Evolutionary conservation across 495 filamentous ascomycete genomes (phyloP).

Genomic region (Penicillium egyptiacum): DNA sequence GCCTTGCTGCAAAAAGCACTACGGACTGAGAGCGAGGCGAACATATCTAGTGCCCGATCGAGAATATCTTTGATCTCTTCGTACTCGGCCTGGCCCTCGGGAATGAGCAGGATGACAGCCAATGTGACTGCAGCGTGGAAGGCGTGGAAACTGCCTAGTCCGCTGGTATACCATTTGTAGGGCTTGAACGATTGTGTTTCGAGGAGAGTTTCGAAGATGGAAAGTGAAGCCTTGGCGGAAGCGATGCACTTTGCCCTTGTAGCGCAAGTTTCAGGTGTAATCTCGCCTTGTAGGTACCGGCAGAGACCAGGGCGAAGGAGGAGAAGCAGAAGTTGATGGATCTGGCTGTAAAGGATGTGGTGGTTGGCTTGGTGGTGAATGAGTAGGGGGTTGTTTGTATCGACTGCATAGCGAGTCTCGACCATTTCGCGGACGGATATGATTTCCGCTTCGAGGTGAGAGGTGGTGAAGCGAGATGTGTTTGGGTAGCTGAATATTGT

Average conservation of each 20-base stretch:
- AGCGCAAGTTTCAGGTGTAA: conserved; percentile 40
- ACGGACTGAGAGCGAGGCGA: conserved; percentile 41
- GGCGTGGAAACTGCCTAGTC: conserved; percentile 44
- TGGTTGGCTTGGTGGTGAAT: conserved; percentile 45
- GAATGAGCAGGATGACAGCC: conserved; percentile 32
- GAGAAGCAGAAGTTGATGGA: conserved; percentile 49
- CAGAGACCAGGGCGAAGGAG: conserved; percentile 46
- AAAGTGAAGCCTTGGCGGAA: conserved; percentile 42
- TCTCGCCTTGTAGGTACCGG: conserved; percentile 41
- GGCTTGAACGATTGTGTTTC: conserved; percentile 38
- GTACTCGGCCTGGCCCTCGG: conserved; percentile 35
- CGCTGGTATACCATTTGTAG: conserved; percentile 50
- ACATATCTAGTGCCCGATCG: conserved; percentile 35
- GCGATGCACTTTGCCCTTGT: conserved; percentile 44
- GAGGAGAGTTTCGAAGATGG: conserved; percentile 40
- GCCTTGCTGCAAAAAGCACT: conserved; percentile 47
- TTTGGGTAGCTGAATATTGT: conserved; percentile 37
- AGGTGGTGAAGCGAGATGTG: conserved; percentile 25
- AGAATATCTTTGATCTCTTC: conserved; percentile 36
- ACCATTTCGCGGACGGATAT: conserved; percentile 39
- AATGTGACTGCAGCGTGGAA: conserved; percentile 41
- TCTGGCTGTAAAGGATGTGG: conserved; percentile 48
- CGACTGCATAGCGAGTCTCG: conserved; percentile 38
- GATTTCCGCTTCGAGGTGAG: conserved; percentile 42
- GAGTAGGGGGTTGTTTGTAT: conserved; percentile 31